Base-by-base conservation (phyloP, 345 rosid species). In the Camelina sativa region DNA sequence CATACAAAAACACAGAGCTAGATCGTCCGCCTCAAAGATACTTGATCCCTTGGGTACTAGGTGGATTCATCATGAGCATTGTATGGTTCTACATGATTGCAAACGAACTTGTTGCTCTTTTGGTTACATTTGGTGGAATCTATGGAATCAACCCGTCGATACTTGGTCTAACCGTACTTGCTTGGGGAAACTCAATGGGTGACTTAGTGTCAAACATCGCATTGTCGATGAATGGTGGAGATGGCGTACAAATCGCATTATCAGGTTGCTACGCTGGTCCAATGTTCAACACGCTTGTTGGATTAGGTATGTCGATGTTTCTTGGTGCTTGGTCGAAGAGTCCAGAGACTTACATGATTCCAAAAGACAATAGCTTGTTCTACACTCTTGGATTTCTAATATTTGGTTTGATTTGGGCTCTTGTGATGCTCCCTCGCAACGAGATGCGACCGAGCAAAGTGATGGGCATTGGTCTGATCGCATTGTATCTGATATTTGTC, bases 121-220 rank as follows among this genome's bases (percentile, higher is more conserved):
- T 94, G 57, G 91, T 94, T 15, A 82, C 95, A 54, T 85, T 90
- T 30, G 98, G 97, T 35, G 67, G 79, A 3, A 83, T 91, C 46
- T 83, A 88, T 3, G 85, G 86, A 64, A 86, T 91, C 67, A 87
- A 84, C 72, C 97, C 98, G 37, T 87, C 98, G 12, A 85, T 94
- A 67, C 95, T 94, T 11, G 97, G 92, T 37, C 56, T 91, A 79
- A 94, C 97, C 0, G 92, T 94, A 37, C 81, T 94, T 35, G 97
- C 98, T 3, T 94, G 98, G 98, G 98, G 96, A 12, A 94, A 94
- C 74, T 91, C 98, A 22, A 91, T 91, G 95, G 98, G 98, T 11
- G 98, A 94, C 76, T 61, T 94, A 73, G 90, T 88, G 34, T 94
- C 97, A 0, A 94, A 91, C 73, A 81, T 91, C 20, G 94, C 93